phyloP scores from a whole-genome alignment of 257 asterid genomes.

The Nicotiana sylvestris region DNA sequence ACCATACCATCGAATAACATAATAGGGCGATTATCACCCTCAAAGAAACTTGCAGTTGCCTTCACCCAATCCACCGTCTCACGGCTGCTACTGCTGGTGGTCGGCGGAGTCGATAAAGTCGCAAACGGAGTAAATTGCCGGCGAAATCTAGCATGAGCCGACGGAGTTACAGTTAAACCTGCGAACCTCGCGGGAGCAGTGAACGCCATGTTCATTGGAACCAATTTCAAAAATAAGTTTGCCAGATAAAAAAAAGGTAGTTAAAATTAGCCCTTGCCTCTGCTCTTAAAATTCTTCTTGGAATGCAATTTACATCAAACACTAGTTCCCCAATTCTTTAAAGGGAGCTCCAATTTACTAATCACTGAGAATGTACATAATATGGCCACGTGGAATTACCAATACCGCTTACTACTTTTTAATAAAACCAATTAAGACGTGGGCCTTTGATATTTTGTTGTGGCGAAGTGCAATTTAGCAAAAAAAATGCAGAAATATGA shows the following conservation, averaged over 20 bases:
- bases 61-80: slow-evolving; percentile 51
- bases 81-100: slow-evolving; percentile 23
- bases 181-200: slow-evolving; percentile 24
- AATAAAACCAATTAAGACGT: too few relatives aligned
- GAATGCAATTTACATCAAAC: too few relatives aligned
- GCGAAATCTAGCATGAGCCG: slow-evolving; percentile 22
- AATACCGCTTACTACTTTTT: background rate
- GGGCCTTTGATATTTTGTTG: too few relatives aligned
- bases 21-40: slow-evolving; percentile 79
- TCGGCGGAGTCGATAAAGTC: slow-evolving; percentile 35
- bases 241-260: background rate
- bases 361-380: background rate
- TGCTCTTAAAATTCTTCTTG: background rate
- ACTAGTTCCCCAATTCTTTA: too few relatives aligned
- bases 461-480: too few relatives aligned
- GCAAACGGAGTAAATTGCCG: slow-evolving; percentile 38
- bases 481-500: too few relatives aligned
- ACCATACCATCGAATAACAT: slow-evolving; percentile 83
- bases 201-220: slow-evolving; percentile 42
- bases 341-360: background rate
- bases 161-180: slow-evolving; percentile 25
- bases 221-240: background rate
- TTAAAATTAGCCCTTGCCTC: background rate
- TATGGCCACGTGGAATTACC: slow-evolving; percentile 17
- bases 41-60: slow-evolving; percentile 68